phyloP scores from a whole-genome alignment of 306 rosid genomes.

The Casuarina equisetifolia region DNA sequence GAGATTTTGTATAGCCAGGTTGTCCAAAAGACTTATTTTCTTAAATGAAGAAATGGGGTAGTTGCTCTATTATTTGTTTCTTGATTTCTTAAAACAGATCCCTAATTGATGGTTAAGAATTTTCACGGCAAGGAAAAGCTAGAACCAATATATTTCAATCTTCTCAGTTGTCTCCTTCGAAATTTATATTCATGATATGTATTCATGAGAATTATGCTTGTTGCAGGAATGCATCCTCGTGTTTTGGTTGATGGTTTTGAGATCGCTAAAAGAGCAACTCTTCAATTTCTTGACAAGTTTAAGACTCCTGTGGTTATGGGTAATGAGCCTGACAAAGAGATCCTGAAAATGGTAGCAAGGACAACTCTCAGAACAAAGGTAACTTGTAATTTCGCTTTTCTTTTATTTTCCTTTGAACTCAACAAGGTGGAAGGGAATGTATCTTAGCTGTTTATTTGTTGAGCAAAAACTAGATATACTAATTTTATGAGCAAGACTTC shows the following conservation, averaged over 20 bases:
- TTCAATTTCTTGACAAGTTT: slow-evolving; percentile 83
- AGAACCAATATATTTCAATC: not conserved
- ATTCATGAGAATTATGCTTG: slow-evolving; percentile 11
- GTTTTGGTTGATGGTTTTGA: slow-evolving; percentile 96
- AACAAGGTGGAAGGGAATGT: not conserved
- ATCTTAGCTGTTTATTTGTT: not conserved
- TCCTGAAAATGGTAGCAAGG: slow-evolving; percentile 90
- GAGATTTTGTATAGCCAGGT: not conserved
- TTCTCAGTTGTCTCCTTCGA: not conserved
- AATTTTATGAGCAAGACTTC: not conserved
- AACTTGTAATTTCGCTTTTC: not conserved
- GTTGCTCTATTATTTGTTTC: not conserved
- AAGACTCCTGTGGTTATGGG: slow-evolving; percentile 89
- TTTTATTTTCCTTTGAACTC: not conserved
- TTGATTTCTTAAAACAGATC: not conserved
- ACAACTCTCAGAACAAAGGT: slow-evolving; percentile 96
- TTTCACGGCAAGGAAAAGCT: not conserved
- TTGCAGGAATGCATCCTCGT: slow-evolving; percentile 97
- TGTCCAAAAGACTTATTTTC: not conserved
- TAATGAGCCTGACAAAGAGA: slow-evolving; percentile 86
- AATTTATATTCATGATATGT: not conserved
- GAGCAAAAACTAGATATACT: not conserved
- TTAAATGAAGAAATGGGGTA: not conserved
- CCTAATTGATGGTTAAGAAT: not conserved
- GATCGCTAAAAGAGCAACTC: slow-evolving; percentile 89